These are phyloP conservation scores for Crataegus laevigata DNA, from an alignment of 306 rosid genomes.

Conservation along the genomic window DNA sequence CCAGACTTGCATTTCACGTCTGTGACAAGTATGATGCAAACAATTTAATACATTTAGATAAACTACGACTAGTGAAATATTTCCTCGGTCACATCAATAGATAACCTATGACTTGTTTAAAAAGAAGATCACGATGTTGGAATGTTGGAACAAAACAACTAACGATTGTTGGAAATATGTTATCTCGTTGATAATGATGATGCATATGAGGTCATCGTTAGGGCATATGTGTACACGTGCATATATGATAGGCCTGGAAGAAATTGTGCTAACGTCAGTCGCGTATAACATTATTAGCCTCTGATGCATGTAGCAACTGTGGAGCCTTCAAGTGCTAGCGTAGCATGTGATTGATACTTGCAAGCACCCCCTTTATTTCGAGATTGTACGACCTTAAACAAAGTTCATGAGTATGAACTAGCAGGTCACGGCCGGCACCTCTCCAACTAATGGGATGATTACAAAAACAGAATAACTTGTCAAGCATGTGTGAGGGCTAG, in stretches of 20 bases:
- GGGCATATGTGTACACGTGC: not conserved
- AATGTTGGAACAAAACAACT: constrained; percentile 3
- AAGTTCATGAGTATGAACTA: not conserved
- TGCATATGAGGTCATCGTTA: not conserved
- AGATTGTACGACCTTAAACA: not conserved
- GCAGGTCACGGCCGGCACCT: not conserved
- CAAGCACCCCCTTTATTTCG: not conserved
- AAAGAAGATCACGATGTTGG: not conserved
- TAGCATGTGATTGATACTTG: not conserved
- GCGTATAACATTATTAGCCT: not conserved
- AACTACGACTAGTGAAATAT: not conserved
- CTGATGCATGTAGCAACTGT: no score
- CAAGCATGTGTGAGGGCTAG: not conserved
- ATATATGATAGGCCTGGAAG: no score
- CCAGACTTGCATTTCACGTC: constrained; percentile 1
- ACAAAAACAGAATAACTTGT: not conserved
- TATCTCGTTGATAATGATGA: not conserved
- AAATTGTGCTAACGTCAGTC: not conserved
- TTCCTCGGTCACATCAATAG: not conserved
- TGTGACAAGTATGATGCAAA: not conserved
- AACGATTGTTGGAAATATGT: not conserved
- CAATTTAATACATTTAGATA: not conserved
- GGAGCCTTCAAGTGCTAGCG: not conserved
- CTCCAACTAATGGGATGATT: not conserved
- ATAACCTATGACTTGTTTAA: not conserved